Evolutionary conservation across 257 asterid species (phyloP), one percentile per base, ranked within the genome.

Genomic region (Gentiana straminea): DNA sequence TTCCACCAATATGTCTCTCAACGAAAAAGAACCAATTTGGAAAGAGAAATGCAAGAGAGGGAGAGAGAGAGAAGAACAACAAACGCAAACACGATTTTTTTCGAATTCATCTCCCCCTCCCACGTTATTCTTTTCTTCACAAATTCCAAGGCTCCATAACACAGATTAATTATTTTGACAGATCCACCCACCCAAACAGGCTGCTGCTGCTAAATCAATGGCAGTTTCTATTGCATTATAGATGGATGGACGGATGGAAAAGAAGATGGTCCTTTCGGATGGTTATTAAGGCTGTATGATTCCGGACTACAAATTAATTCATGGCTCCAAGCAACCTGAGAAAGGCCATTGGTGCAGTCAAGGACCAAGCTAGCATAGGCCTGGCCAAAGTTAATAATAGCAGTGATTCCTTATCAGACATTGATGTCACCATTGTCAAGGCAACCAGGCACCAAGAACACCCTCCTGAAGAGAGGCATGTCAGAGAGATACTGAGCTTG

Each of bases 361-460:
- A 93, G 63, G 99, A 93, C 73, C 81, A 73, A 52, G 84, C 97
- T 5, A 93, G 95, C 84, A 92, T 92, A 52, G 70, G 99, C 63
- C 78, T 92, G 2, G 99, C 99, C 44, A 92, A 85, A 72, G 94
- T 89, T 0, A 7, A 41, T 24, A 85, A 91, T 1, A 70, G 80
- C 75, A 84, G 84, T 70, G 67, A 83, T 44, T 44, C 62, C 3
- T 60, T 92, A 36, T 71, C 99, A 2, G 99, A 88, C 61, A 89
- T 92, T 12, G 97, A 88, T 8, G 86, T 92, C 0, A 95, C 99
- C 74, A 83, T 92, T 47, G 97, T 92, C 1, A 92, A 92, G 73
- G 91, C 94, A 63, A 88, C 99, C 0, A 79, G 95, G 61, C 99
- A 92, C 60, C 95, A 92, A 15, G 99, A 92, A 58, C 73, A 77